phyloP scores from a whole-genome alignment of 352 stramenopile species.

The Phytophthora capsici region DNA sequence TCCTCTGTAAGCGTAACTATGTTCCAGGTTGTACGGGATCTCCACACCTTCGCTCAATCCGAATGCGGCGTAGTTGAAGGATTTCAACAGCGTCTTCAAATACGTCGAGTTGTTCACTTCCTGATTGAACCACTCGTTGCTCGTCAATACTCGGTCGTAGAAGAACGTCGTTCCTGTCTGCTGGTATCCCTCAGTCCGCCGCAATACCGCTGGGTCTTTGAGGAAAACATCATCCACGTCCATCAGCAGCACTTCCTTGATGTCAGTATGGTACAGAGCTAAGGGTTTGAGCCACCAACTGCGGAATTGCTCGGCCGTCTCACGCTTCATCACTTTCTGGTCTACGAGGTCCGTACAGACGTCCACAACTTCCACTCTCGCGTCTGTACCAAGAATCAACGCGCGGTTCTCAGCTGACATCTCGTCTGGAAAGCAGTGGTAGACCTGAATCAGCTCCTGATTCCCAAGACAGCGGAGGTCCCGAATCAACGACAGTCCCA shows the following conservation, averaged over 20 bases:
- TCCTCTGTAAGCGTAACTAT: conserved; percentile 47
- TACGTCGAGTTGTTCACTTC: conserved; percentile 40
- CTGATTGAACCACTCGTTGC: conserved; percentile 37
- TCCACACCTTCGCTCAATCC: conserved; percentile 13
- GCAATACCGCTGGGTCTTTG: conserved; percentile 45
- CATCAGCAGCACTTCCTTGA: conserved; percentile 43
- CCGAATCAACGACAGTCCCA: conserved; percentile 43
- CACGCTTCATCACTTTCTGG: conserved; percentile 17
- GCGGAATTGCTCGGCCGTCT: conserved; percentile 34
- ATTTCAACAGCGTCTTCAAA: conserved; percentile 48
- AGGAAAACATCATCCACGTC: conserved; percentile 62
- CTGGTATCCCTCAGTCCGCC: conserved; percentile 40
- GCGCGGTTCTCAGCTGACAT: conserved; percentile 29
- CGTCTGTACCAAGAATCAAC: conserved; percentile 24
- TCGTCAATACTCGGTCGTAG: conserved; percentile 41
- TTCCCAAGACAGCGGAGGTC: conserved; percentile 42
- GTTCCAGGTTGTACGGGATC: conserved; percentile 43
- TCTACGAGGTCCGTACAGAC: conserved; percentile 38
- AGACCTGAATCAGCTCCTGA: conserved; percentile 45
- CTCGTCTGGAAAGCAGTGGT: conserved; percentile 43
- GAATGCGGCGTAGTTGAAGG: conserved; percentile 53
- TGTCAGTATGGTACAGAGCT: conserved; percentile 40
- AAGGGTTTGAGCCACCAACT: conserved; percentile 54
- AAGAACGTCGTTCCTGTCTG: conserved; percentile 52
- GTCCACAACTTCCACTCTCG: conserved; percentile 43